Base-by-base conservation (phyloP, 2,329 filamentous ascomycete genomes). In the Monosporascus sp. region DNA sequence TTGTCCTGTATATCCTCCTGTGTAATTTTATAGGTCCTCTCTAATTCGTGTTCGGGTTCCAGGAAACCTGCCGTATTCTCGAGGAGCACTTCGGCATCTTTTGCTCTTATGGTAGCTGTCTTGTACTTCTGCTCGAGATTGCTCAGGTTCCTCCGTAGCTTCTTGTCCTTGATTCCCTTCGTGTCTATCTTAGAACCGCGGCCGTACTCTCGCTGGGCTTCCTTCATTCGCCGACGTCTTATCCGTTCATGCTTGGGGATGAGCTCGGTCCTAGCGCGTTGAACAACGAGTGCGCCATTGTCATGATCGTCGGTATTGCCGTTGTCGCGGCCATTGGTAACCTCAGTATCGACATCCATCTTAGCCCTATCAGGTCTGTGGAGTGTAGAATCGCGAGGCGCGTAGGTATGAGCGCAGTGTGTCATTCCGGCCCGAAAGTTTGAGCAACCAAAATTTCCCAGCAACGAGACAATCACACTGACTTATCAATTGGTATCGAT, bases 11-110 rank as follows among this genome's bases (percentile, higher is more conserved):
- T 92, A 3, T 97, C 91, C 60, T 91, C 84, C 71, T 99, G 94
- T 56, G 89, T 85, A 48, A 97, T 88, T 72, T 90, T 92, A 75
- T 95, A 97, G 20, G 94, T 99, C 67, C 86, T 79, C 71, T 99
- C 94, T 56, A 99, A 78, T 68, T 92, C 92, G 26, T 81, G 81
- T 69, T 99, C 94, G 1, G 93, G 80, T 71, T 97, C 90, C 52
- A 99, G 76, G 63, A 96, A 95, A 7, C 94, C 94, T 11, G 81
- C 76, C 7, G 86, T 83, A 69, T 96, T 90, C 72, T 97, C 93
- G 51, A 96, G 82, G 63, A 99, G 75, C 53, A 99, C 94, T 73
- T 99, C 94, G 22, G 93, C 91, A 77, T 97, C 93, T 72, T 96
- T 96, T 17, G 94, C 91, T 70, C 89, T 87, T 37, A 95, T 72